Evolutionary conservation across 2,329 filamentous ascomycete species (phyloP), one percentile per base, ranked within the genome.

Genomic region (Grosmannia huntii): DNA sequence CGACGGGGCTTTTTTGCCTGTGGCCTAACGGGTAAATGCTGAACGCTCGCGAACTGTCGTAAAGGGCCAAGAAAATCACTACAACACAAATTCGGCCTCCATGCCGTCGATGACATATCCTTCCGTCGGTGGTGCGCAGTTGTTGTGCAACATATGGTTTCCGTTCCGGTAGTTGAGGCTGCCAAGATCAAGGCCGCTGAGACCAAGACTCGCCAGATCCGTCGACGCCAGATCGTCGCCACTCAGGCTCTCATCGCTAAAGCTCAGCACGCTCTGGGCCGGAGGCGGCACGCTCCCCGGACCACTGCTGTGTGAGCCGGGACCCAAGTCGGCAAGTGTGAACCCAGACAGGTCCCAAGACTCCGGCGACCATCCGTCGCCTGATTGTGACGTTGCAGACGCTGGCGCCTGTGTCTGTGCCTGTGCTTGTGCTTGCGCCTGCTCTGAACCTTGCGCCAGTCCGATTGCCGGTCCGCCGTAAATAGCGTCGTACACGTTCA

Each of bases 401-500:
- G 74, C 67, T 21, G 76, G 70, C 12, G 76, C 71, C 31, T 33
- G 31, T 9, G 31, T 9, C 31, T 33, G 31, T 9, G 7, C 27
- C 7, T 28, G 27, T 1, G 70, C 65, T n/a, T 71, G 72, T 0
- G 74, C 67, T 21, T 76, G 70, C 12, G 76, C 71, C 25, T 77
- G 73, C 38, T 76, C 72, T 4, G 57, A 50, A 14, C 54, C 58
- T 1, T 57, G 48, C 7, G 57, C 55, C 36, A 77, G 68, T 4
- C 72, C 73, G 61, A 74, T 70, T 52, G 75, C 76, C 11, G 79
- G 77, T 0, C 86, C 86, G 44, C 87, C 87, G 64, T 90, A 90
- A 58, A 90, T 89, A 48, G 85, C 85, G 66, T 90, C 86, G 69
- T 89, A 94, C n/a, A 95, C 86, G 66, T 92, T 95, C 57, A 85